phyloP scores from a whole-genome alignment of 2,329 filamentous ascomycete genomes.

The Fusarium illudens region DNA sequence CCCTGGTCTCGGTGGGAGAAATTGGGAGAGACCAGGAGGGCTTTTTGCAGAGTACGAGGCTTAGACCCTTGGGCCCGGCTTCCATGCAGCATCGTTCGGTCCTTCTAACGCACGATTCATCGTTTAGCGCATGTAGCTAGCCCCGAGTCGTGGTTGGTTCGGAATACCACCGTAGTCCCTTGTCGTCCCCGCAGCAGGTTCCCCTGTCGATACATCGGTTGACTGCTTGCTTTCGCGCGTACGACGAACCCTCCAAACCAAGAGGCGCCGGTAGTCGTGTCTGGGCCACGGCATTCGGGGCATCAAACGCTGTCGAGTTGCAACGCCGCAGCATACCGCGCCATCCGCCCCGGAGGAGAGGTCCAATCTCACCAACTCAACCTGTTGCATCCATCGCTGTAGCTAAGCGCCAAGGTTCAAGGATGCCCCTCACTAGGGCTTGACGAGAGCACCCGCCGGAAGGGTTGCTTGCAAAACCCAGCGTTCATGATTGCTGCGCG shows the following conservation, averaged over 20 bases:
- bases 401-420: slow-evolving; percentile 13
- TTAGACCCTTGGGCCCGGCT: slow-evolving; percentile 40
- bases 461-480: slow-evolving; percentile 9
- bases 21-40: slow-evolving; percentile 31
- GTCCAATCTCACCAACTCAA: background rate
- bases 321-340: slow-evolving; percentile 1
- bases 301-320: background rate
- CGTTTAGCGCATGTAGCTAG: slow-evolving; percentile 35
- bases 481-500: slow-evolving; percentile 23
- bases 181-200: slow-evolving; percentile 35
- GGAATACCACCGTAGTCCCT: slow-evolving; percentile 30
- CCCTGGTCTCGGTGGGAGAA: slow-evolving; percentile 18
- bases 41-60: slow-evolving; percentile 42
- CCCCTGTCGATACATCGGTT: slow-evolving; percentile 31
- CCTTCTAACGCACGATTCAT: slow-evolving; percentile 44
- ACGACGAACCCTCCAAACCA: slow-evolving; percentile 15
- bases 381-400: slow-evolving; percentile 16
- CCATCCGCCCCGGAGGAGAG: slow-evolving; percentile 3
- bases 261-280: slow-evolving; percentile 31
- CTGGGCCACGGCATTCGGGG: slow-evolving; percentile 26
- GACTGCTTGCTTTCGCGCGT: slow-evolving; percentile 16
- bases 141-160: slow-evolving; percentile 29
- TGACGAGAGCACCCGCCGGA: slow-evolving; percentile 1
- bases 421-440: slow-evolving; percentile 8
- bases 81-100: slow-evolving; percentile 43